Base-by-base conservation (phyloP, 805 yeast genomes). In the Kluyveromyces lactis region DNA sequence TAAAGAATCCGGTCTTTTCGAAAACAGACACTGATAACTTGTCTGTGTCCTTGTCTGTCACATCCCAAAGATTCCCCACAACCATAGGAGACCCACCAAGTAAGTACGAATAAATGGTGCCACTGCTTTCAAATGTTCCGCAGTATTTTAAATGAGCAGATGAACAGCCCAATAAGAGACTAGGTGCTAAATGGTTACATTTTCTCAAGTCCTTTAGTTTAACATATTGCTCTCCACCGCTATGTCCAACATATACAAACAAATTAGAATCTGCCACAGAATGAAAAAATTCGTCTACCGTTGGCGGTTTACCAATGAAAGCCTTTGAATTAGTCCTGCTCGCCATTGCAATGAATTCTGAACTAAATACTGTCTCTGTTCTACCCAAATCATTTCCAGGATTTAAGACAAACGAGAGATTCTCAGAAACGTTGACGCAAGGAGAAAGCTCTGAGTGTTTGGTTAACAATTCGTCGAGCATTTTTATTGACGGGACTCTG, bases 11-110 rank as follows among this genome's bases (percentile, higher is more conserved):
- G 80, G 92, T 81, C 44, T 68, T 66, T 2, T 70, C 69, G 47
- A 92, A 71, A 28, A 85, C 56, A 2, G 73, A 64, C 8, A 70
- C 43, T 18, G 86, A 81, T 49, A 89, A 86, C 49, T 69, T 71
- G 59, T 92, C 97, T 37, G 86, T 85, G 57, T 92, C 99, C 48
- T 84, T 87, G 60, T 92, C 97, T 0, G 97, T 92, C 4, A 92
- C 97, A 58, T 87, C 96, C 98, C 98, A 92, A 41, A 92, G 61
- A 51, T 86, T 86, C 0, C 86, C 96, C 27, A 92, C 63, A 1
- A 86, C 71, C 77, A 83, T 71, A 0, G 95, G 92, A 35, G 86
- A 75, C 0, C 95, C 95, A 17, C 87, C 92, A 8, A 73, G 64
- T 19, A 92, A 57, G 68, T 87, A 87, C 37, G 83, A 77, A 48